Percentiles rank a stretch among this genome's conserved stretches.
phyloP scores from a whole-genome alignment of 1,139 yeast species.

The Yamadazyma triangularis region DNA sequence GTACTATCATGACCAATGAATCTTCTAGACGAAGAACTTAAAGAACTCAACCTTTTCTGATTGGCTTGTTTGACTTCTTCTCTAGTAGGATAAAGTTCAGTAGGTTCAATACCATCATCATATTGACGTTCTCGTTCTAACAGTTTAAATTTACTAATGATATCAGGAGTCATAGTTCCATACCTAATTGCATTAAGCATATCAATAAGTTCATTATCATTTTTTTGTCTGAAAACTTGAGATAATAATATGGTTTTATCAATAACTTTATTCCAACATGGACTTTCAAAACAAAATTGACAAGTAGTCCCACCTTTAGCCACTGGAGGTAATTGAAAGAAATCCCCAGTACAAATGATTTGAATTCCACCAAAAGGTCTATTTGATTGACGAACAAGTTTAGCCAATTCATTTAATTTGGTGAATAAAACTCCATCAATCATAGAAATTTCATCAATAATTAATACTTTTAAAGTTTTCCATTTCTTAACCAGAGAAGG shows the following conservation, averaged over 20 bases:
- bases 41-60: slow-evolving; percentile 38
- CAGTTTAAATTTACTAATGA: slow-evolving; percentile 39
- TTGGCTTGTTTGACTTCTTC: slow-evolving; percentile 73
- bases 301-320: slow-evolving; percentile 29
- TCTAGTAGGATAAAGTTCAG: slow-evolving; percentile 74
- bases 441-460: slow-evolving; percentile 85
- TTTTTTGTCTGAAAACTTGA: slow-evolving; percentile 67
- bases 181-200: slow-evolving; percentile 72
- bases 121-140: slow-evolving; percentile 54
- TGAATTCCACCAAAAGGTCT: slow-evolving; percentile 82
- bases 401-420: slow-evolving; percentile 61
- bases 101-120: slow-evolving; percentile 74
- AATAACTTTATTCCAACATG: slow-evolving; percentile 52
- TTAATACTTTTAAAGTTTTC: slow-evolving; percentile 57
- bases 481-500: slow-evolving; percentile 47
- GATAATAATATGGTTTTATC: slow-evolving; percentile 54
- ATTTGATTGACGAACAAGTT: slow-evolving; percentile 38
- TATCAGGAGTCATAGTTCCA: slow-evolving; percentile 51
- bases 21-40: slow-evolving; percentile 36
- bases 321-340: slow-evolving; percentile 85
- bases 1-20: slow-evolving; percentile 49
- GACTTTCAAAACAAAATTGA: slow-evolving; percentile 55
- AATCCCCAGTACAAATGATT: slow-evolving; percentile 74
- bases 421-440: slow-evolving; percentile 64
- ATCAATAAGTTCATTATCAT: slow-evolving; percentile 61